phyloP scores from a whole-genome alignment of 2,329 filamentous ascomycete genomes.

The Alternaria angustiovoidea region DNA sequence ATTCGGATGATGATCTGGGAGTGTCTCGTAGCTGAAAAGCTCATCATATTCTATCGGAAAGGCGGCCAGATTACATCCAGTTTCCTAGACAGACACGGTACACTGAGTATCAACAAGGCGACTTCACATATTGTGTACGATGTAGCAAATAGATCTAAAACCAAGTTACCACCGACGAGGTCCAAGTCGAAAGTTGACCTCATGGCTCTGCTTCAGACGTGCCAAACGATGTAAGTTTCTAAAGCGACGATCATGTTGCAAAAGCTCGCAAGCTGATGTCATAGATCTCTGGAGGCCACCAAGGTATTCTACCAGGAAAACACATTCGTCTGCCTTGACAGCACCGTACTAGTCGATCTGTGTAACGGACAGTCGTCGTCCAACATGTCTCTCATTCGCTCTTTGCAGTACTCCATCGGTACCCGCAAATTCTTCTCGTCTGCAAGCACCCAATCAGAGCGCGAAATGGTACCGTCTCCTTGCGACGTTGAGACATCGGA shows the following conservation, averaged over 20 bases:
- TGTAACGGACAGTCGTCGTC: not conserved
- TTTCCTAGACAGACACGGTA: not conserved
- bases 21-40: not conserved
- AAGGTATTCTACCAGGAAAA: not conserved
- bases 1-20: constrained; percentile 1
- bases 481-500: not conserved
- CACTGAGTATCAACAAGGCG: not conserved
- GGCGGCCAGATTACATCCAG: not conserved
- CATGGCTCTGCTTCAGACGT: not conserved
- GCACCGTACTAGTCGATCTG: not conserved
- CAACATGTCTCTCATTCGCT: not conserved
- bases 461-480: not conserved
- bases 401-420: not conserved
- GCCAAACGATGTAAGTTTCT: not conserved
- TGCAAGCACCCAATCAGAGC: not conserved
- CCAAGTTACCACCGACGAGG: too few species aligned
- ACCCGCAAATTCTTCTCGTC: not conserved
- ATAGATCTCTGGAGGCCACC: not conserved
- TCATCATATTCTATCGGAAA: not conserved
- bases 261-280: not conserved
- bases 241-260: not conserved
- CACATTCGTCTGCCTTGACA: not conserved
- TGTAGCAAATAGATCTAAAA: too few species aligned
- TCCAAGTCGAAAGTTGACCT: not conserved
- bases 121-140: not conserved